These are phyloP conservation scores for Eragrostis nindensis DNA, from an alignment of 176 grass and related monocot species.

Conservation along the genomic window DNA sequence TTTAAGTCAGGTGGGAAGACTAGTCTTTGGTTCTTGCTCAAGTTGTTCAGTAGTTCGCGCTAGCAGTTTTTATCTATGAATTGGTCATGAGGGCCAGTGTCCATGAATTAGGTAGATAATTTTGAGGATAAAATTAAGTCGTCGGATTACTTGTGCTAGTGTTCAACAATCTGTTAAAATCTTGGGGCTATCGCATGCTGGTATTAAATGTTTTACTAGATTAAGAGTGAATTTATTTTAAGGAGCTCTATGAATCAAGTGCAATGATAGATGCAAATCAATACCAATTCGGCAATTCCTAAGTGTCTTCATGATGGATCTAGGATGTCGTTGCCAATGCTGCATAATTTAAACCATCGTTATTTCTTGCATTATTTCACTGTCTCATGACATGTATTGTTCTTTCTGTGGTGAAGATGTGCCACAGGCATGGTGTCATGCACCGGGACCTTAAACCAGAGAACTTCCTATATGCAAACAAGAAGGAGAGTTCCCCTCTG, in stretches of 20 bases:
- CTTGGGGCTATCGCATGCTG: not conserved
- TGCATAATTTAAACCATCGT: constrained; percentile 10
- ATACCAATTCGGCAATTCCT: not conserved
- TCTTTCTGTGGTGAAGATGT: constrained; percentile 60
- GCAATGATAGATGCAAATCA: not conserved
- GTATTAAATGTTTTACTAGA: not conserved
- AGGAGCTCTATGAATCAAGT: not conserved
- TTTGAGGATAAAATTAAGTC: not conserved
- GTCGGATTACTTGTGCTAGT: not conserved
- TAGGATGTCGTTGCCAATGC: not conserved
- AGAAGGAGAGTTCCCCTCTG: constrained; percentile 87
- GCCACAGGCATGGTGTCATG: constrained; percentile 93
- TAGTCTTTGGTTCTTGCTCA: constrained; percentile 23
- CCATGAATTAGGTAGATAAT: not conserved
- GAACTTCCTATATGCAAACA: constrained; percentile 89
- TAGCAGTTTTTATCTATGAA: not conserved
- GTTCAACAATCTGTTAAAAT: not conserved
- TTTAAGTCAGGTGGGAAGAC: not conserved
- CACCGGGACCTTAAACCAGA: constrained; percentile 97
- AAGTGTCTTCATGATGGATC: not conserved
- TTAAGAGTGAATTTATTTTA: constrained; percentile 12
- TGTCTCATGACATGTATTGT: constrained; percentile 26
- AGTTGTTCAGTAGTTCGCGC: not conserved
- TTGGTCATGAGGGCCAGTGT: not conserved
- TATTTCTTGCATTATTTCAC: constrained; percentile 30